Evolutionary conservation across 352 stramenopile species (phyloP), one percentile per base, ranked within the genome.

Genomic region (Phytopythium montanum): DNA sequence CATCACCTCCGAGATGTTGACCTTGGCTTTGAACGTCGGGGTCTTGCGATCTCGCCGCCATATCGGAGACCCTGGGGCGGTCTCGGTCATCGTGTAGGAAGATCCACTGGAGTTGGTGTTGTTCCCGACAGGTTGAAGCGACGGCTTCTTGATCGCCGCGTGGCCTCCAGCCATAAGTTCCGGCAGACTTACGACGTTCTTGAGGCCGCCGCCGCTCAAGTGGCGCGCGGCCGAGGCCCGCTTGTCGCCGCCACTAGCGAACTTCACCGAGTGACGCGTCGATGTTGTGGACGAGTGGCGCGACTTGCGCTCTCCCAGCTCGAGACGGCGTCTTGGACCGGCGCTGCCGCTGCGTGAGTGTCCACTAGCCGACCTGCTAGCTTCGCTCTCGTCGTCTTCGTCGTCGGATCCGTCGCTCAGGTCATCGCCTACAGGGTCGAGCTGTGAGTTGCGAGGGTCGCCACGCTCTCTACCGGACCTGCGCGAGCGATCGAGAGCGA

Each of bases 1-100:
- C 52, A 88, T 82, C 26, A 90, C 69, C 34, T 90, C 78, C 0
- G 28, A 59, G 2, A 66, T 68, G 54, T 75, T 87, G 44, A 86
- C 60, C 4, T 49, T 57, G 9, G 14, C 51, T 38, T 42, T 63
- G n/a, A 9, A 61, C 53, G 0, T 38, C 26, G 38, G 5, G 26
- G 16, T 19, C 25, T 39, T 49, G 1, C 52, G 52, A 13, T 57
- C 52, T 8, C 53, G 36, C 23, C 53, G 36, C 53, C 53, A 58
- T 19, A 58, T 26, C 14, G 53, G 53, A 1, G 21, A 7, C n/a
- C 51, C 21, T 62, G 55, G 1, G 52, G 61, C 6, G n/a, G 21
- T 1, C 41, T 26, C 21, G 21, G n/a, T 48, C n/a, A n/a, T n/a
- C n/a, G n/a, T n/a, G n/a, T n/a, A n/a, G 7, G 23, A 54, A 31